Percentiles rank a stretch among this genome's conserved stretches.
phyloP scores from a whole-genome alignment of 1,284 basidiomycete species.

The Boletus calvinii region DNA sequence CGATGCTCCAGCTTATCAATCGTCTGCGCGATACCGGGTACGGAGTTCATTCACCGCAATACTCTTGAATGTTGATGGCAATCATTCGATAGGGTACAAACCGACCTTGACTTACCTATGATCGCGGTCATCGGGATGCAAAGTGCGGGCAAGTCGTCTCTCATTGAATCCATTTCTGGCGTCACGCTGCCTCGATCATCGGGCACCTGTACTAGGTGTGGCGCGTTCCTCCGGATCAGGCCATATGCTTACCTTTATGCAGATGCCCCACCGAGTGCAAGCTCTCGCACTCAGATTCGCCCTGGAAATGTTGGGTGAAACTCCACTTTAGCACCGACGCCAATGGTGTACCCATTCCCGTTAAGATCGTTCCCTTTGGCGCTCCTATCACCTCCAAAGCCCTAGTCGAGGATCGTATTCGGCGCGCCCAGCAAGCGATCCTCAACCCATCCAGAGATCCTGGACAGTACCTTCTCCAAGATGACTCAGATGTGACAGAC shows the following conservation, averaged over 20 bases:
- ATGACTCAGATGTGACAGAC: conserved; percentile 31
- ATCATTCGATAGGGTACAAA: conserved; percentile 47
- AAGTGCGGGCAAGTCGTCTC: conserved; percentile 70
- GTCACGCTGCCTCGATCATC: conserved; percentile 64
- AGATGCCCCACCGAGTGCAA: conserved; percentile 76
- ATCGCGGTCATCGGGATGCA: conserved; percentile 69
- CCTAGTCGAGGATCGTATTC: conserved; percentile 62
- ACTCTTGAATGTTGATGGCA: background rate
- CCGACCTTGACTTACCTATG: conserved; percentile 66
- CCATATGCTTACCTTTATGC: background rate
- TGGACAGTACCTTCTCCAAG: conserved; percentile 40
- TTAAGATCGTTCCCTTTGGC: conserved; percentile 52
- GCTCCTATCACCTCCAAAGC: conserved; percentile 46
- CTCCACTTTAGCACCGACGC: conserved; percentile 52
- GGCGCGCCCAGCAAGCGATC: conserved; percentile 70
- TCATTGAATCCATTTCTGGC: conserved; percentile 74
- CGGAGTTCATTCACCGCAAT: background rate
- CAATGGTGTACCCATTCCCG: conserved; percentile 41
- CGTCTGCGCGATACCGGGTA: conserved; percentile 58
- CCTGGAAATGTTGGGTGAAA: conserved; percentile 63
- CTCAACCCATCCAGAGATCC: conserved; percentile 53
- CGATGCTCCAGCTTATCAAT: conserved; percentile 53
- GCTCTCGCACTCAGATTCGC: conserved; percentile 42
- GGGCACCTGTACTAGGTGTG: conserved; percentile 66
- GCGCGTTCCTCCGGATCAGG: background rate